Evolutionary conservation across 306 rosid genomes (phyloP), one percentile per base, ranked within the genome.

Genomic region (Dalbergia cultrata): DNA sequence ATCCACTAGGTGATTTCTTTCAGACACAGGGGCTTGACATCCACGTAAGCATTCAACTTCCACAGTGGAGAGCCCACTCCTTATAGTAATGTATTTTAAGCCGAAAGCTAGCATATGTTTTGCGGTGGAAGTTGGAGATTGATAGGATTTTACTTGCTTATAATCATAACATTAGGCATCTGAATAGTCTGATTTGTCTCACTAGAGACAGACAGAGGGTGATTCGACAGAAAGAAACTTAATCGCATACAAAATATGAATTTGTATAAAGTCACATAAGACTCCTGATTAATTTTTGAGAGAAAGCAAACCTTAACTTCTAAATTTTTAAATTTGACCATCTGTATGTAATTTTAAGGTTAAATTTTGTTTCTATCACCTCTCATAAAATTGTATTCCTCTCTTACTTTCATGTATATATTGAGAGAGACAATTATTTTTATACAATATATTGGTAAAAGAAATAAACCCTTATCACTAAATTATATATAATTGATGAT

Each of bases 41-140:
- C 83, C 78, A 71, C 67, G 16, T 59, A 60, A 44, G 85, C 31
- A 34, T 80, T 62, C 84, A 68, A 73, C 81, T 83, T 45, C 21
- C 41, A 26, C 35, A 77, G 84, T 86, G 84, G 86, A 82, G 80
- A 16, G 9, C 34, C 68, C 74, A 53, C 67, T 43, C 56, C 37
- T 44, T 68, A 39, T n/a, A 47, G 33, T 22, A 79, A 31, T 22
- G 75, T 70, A 26, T 26, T 69, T 70, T 31, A 13, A 59, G 33
- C 14, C 50, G n/a, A 62, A 60, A 54, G 37, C 9, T 18, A 34
- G 39, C 45, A 7, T 14, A 5, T 35, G 12, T 44, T 44, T 44
- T 53, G 53, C 16, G 53, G 22, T 16, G 60, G 5, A n/a, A 54
- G 1, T 14, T 50, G 57, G 57, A 50, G 57, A 17, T 54, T 14